Evolutionary conservation across 768 basidiomycete genomes (phyloP).

Genomic region (Coprinellus micaceus): DNA sequence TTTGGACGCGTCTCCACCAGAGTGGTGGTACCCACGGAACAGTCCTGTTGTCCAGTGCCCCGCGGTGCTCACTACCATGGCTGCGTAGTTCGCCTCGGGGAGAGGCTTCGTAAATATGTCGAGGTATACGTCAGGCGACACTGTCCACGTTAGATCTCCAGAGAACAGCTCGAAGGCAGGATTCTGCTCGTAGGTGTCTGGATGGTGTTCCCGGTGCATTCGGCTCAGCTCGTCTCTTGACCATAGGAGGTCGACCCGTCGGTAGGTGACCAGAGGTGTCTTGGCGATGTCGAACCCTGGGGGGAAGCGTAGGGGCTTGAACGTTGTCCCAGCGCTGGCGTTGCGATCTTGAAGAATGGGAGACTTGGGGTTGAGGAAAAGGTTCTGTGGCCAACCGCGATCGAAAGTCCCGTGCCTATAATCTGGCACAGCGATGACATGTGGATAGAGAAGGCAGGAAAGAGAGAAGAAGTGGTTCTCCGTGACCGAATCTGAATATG

Average conservation of each 20-base stretch:
- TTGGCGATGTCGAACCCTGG: constrained; percentile 23
- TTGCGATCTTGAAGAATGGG: too few relatives aligned
- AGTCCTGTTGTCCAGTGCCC: constrained; percentile 68
- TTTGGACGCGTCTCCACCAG: constrained; percentile 18
- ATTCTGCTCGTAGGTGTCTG: constrained; percentile 46
- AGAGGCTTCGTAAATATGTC: constrained; percentile 43
- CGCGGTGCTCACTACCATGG: constrained; percentile 59
- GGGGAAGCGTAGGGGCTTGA: constrained; percentile 39
- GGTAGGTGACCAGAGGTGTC: constrained; percentile 55
- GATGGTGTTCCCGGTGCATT: constrained; percentile 35
- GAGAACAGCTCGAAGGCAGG: too few relatives aligned
- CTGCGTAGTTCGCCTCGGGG: constrained; percentile 53
- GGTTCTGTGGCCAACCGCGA: constrained; percentile 59
- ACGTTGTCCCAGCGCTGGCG: too few relatives aligned
- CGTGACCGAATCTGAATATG: constrained; percentile 57
- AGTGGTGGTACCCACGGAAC: constrained; percentile 34
- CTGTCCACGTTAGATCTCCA: too few relatives aligned
- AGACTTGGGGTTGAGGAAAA: constrained; percentile 67
- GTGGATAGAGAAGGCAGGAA: constrained; percentile 62
- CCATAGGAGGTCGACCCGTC: constrained; percentile 59
- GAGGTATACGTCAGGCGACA: constrained; percentile 57
- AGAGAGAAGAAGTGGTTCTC: constrained; percentile 75
- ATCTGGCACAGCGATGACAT: constrained; percentile 62
- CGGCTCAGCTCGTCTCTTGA: constrained; percentile 43
- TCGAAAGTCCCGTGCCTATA: constrained; percentile 38